These are phyloP conservation scores for Colletotrichum endophyticum DNA, from an alignment of 2,329 filamentous ascomycete species.

Conservation along the genomic window DNA sequence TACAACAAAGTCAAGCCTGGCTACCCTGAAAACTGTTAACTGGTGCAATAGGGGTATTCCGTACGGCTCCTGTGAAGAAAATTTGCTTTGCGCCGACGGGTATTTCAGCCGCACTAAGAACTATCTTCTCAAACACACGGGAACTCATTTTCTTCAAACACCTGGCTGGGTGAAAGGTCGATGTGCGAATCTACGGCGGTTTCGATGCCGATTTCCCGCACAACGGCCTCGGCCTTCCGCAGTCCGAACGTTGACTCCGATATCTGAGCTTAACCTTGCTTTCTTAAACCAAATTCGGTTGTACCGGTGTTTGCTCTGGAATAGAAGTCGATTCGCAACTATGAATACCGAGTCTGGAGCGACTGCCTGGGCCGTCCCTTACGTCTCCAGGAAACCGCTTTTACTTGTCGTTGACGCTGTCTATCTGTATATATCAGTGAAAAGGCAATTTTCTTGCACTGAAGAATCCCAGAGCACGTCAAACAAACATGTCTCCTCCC, in stretches of 20 bases:
- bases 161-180: background rate
- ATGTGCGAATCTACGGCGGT: background rate
- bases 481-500: too few relatives aligned
- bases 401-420: too few relatives aligned
- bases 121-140: fast-evolving
- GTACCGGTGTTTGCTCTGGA: background rate
- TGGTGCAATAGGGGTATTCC: too few relatives aligned
- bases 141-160: background rate
- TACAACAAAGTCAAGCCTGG: background rate
- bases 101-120: fast-evolving
- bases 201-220: background rate
- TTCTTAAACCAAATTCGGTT: background rate
- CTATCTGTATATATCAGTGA: fast-evolving
- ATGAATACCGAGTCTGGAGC: background rate
- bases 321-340: background rate
- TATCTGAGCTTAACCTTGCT: background rate
- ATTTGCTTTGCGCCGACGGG: fast-evolving
- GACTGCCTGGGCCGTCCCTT: too few relatives aligned
- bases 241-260: background rate
- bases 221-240: background rate
- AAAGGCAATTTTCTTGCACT: fast-evolving
- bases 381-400: too few relatives aligned
- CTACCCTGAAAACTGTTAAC: too few relatives aligned
- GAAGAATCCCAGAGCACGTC: too few relatives aligned
- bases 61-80: background rate